These are phyloP conservation scores for Apiospora saccharicola DNA, from an alignment of 2,329 filamentous ascomycete genomes.

Conservation along the genomic window DNA sequence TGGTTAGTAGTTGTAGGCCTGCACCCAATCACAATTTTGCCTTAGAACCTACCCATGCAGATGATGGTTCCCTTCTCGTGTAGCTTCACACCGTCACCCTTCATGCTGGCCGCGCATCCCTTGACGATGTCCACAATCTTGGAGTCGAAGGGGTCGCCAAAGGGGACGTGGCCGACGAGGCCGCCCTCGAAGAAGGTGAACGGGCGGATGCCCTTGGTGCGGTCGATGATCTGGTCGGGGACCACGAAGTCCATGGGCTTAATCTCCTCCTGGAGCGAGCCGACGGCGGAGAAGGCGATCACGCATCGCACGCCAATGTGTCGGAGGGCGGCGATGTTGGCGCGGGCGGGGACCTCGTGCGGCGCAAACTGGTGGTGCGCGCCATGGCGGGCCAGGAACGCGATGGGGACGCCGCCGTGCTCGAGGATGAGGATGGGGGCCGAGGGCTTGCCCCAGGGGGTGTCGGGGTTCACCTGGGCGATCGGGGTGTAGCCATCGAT, in stretches of 20 bases:
- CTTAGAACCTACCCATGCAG: slow-evolving; percentile 77
- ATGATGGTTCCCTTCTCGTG: slow-evolving; percentile 87
- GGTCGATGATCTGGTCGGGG: slow-evolving; percentile 95
- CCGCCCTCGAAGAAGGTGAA: slow-evolving; percentile 97
- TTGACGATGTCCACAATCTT: slow-evolving; percentile 78
- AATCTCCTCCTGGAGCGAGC: slow-evolving; percentile 89
- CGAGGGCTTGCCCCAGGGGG: slow-evolving; percentile 87
- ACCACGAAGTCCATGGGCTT: slow-evolving; percentile 96
- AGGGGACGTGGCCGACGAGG: slow-evolving; percentile 91
- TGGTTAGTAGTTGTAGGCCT: not conserved
- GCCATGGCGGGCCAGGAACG: slow-evolving; percentile 94
- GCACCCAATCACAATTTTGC: not conserved
- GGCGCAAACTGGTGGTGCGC: slow-evolving; percentile 87
- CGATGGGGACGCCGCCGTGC: slow-evolving; percentile 82
- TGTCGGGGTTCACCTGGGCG: slow-evolving; percentile 76
- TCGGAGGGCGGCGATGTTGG: slow-evolving; percentile 97
- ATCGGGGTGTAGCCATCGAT: slow-evolving; percentile 88
- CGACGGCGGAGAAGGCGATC: slow-evolving; percentile 95
- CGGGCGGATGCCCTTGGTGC: slow-evolving; percentile 91
- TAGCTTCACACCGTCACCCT: slow-evolving; percentile 83
- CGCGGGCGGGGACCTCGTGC: slow-evolving; percentile 91
- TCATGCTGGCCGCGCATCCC: slow-evolving; percentile 75
- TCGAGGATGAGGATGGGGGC: slow-evolving; percentile 85
- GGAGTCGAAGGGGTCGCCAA: slow-evolving; percentile 93
- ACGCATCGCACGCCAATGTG: slow-evolving; percentile 88